phyloP scores from a whole-genome alignment of 441 rosid genomes.

The Erodium texanum region DNA sequence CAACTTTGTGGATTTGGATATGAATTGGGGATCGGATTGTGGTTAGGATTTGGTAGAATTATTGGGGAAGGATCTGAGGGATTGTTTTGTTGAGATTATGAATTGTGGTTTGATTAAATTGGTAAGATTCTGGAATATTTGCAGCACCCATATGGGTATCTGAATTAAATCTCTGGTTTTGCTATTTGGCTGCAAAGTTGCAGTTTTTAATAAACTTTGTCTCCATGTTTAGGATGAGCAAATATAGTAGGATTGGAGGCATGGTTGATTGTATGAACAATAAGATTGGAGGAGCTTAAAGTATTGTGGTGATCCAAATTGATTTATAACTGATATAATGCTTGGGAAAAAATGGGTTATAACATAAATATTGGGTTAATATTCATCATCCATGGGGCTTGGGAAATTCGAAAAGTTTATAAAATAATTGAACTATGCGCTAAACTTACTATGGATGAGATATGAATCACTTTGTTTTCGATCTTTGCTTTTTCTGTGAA shows the following conservation, averaged over 20 bases:
- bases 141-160: neutral
- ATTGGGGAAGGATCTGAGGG: conserved; percentile 1
- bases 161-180: neutral
- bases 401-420: neutral
- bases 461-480: neutral
- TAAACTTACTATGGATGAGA: neutral
- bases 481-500: neutral
- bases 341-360: neutral
- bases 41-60: neutral
- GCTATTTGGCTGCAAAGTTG: neutral
- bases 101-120: neutral
- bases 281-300: neutral
- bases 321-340: neutral
- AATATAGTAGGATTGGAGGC: neutral
- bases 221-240: neutral
- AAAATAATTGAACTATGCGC: neutral
- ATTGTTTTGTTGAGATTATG: neutral
- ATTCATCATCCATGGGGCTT: neutral
- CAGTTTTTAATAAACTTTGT: too few relatives aligned
- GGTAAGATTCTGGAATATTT: neutral
- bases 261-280: neutral
- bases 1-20: neutral
- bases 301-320: neutral
- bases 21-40: conserved; percentile 5
- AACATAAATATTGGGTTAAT: neutral